A percentile compares a stretch with the other conserved stretches of the same genome.
These are phyloP conservation scores for Pythium rishiriense DNA, from an alignment of 352 stramenopile genomes.

Conservation along the genomic window DNA sequence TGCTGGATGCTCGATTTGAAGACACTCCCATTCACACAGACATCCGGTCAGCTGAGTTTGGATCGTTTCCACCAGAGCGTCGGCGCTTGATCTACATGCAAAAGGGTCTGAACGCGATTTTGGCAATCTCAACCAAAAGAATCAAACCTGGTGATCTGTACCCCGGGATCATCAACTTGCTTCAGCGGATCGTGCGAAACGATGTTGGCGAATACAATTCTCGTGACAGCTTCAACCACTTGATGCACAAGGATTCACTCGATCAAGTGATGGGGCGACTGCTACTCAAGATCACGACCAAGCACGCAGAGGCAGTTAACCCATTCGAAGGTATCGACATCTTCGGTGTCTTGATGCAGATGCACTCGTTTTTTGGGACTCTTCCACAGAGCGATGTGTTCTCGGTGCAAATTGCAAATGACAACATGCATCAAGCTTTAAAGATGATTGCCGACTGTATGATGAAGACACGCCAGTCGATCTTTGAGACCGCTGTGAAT, in stretches of 20 bases:
- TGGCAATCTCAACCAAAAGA: constrained; percentile 56
- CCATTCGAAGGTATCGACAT: constrained; percentile 82
- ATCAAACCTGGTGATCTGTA: constrained; percentile 72
- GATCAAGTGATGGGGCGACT: constrained; percentile 78
- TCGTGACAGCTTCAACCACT: constrained; percentile 63
- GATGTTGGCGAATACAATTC: constrained; percentile 81
- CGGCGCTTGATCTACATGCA: constrained; percentile 61
- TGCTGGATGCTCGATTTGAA: constrained; percentile 72
- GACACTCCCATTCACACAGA: constrained; percentile 47
- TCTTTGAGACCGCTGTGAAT: constrained; percentile 60
- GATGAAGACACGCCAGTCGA: constrained; percentile 44
- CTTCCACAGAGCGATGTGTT: constrained; percentile 65
- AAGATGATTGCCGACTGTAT: constrained; percentile 69
- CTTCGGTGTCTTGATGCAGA: constrained; percentile 83
- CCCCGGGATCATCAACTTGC: constrained; percentile 72
- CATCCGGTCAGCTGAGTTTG: constrained; percentile 45
- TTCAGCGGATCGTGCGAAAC: constrained; percentile 80
- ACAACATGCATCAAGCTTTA: constrained; percentile 74
- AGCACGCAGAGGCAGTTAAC: constrained; percentile 56
- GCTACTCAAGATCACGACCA: constrained; percentile 59
- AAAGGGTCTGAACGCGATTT: constrained; percentile 67
- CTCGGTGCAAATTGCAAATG: constrained; percentile 67
- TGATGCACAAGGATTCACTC: constrained; percentile 76
- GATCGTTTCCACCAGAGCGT: constrained; percentile 13
- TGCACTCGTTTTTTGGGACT: constrained; percentile 86